phyloP scores from a whole-genome alignment of 2,329 filamentous ascomycete genomes.

The Colletotrichum orbiculare region DNA sequence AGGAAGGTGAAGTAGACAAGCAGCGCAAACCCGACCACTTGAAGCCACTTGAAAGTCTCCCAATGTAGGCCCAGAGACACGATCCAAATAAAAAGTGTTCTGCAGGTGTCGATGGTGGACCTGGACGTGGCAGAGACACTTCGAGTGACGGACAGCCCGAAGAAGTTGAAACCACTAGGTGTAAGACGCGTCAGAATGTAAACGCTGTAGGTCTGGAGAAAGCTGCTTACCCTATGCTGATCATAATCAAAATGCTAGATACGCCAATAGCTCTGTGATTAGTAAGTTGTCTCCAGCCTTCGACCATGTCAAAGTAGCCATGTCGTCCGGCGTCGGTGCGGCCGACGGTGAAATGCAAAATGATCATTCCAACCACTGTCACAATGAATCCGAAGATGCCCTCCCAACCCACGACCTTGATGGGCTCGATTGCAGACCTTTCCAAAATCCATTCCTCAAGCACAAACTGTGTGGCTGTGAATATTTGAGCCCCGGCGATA shows the following conservation, averaged over 20 bases:
- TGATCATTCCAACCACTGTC: constrained; percentile 81
- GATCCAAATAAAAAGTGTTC: constrained; percentile 98
- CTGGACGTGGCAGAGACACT: constrained; percentile 91
- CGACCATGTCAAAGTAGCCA: constrained; percentile 90
- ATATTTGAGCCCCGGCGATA: constrained; percentile 95
- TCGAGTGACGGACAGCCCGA: constrained; percentile 92
- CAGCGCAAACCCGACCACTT: constrained; percentile 87
- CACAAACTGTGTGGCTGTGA: constrained; percentile 96
- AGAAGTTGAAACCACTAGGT: constrained; percentile 94
- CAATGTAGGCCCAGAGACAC: constrained; percentile 92
- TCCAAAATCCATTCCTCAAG: constrained; percentile 92
- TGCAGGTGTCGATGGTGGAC: constrained; percentile 96
- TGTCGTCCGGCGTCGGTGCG: constrained; percentile 77
- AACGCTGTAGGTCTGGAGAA: constrained; percentile 10
- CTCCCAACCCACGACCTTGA: constrained; percentile 96
- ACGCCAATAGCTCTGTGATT: constrained; percentile 76
- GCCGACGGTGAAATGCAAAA: constrained; percentile 83
- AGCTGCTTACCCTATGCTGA: constrained; percentile 85
- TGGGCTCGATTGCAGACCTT: constrained; percentile 74
- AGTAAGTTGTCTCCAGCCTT: constrained; percentile 85
- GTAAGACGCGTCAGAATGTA: constrained; percentile 23
- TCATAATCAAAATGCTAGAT: constrained; percentile 91
- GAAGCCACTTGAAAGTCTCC: constrained; percentile 98
- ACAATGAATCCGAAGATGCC: constrained; percentile 89
- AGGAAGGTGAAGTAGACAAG: constrained; percentile 97